Evolutionary conservation across 1,139 yeast genomes (phyloP).

Genomic region (Blastobotrys buckinghamii): DNA sequence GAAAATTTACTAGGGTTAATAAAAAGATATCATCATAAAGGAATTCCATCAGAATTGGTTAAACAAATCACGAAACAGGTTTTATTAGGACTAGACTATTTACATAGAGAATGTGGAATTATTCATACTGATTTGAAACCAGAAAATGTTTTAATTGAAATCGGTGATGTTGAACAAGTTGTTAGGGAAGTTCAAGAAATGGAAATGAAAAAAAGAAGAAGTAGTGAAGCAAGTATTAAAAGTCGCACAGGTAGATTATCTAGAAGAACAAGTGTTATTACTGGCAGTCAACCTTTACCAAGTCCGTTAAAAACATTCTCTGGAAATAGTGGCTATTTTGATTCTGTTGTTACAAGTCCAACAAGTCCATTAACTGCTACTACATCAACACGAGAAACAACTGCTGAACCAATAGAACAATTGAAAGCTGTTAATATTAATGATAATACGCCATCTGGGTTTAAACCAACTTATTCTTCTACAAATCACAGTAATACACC

Average conservation of each 20-base stretch:
- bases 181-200: constrained; percentile 53
- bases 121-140: constrained; percentile 90
- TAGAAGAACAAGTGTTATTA: constrained; percentile 69
- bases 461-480: not conserved
- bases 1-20: constrained; percentile 71
- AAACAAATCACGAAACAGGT: constrained; percentile 79
- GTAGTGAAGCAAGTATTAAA: constrained; percentile 14
- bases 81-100: constrained; percentile 66
- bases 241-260: constrained; percentile 37
- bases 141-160: constrained; percentile 77
- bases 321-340: constrained; percentile 16
- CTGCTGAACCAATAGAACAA: constrained; percentile 12
- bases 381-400: not conserved
- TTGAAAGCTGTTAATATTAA: constrained; percentile 6
- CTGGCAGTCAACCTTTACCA: constrained; percentile 84
- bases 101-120: constrained; percentile 83
- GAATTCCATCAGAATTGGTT: constrained; percentile 67
- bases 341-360: constrained; percentile 16
- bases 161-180: constrained; percentile 69
- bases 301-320: constrained; percentile 51
- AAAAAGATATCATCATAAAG: constrained; percentile 59
- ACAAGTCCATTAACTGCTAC: too few relatives aligned
- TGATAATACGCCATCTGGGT: not conserved
- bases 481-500: too few relatives aligned
- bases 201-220: constrained; percentile 20